phyloP scores from a whole-genome alignment of 805 yeast genomes.

The Candida namnaoensis region DNA sequence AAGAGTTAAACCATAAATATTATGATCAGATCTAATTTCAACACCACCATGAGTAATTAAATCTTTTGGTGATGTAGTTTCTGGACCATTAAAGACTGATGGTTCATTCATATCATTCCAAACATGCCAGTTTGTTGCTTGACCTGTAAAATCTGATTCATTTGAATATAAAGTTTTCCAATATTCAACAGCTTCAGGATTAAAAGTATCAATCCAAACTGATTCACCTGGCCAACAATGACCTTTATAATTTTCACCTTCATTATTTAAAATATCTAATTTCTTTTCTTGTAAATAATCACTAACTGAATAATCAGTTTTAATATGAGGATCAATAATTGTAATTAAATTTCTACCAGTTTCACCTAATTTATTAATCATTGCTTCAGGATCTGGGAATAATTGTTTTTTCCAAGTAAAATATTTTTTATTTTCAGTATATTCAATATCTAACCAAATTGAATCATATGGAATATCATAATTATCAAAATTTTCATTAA shows the following conservation, averaged over 20 bases:
- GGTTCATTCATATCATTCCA: conserved; percentile 99
- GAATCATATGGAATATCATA: conserved; percentile 77
- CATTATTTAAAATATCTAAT: conserved; percentile 36
- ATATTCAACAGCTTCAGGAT: conserved; percentile 46
- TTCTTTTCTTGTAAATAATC: conserved; percentile 33
- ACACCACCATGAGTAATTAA: conserved; percentile 65
- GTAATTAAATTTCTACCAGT: conserved; percentile 78
- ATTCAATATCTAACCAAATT: conserved; percentile 93
- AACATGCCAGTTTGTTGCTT: conserved; percentile 59
- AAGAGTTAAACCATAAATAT: conserved; percentile 69
- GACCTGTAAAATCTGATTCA: conserved; percentile 36
- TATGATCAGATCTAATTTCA: conserved; percentile 92
- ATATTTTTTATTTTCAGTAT: conserved; percentile 77
- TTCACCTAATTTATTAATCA: conserved; percentile 56
- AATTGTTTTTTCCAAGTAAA: conserved; percentile 79
- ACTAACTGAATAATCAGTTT: conserved; percentile 60
- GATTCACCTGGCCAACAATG: conserved; percentile 99
- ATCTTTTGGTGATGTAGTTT: conserved; percentile 83
- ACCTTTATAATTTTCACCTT: conserved; percentile 54
- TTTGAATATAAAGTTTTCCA: conserved; percentile 53
- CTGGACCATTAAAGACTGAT: conserved; percentile 91
- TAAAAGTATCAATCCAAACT: conserved; percentile 83
- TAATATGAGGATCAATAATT: conserved; percentile 88
- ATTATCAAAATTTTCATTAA: conserved; percentile 62
- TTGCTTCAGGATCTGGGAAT: conserved; percentile 66